Base-by-base conservation (phyloP, 768 basidiomycete genomes). In the Coprinopsis cinerea region DNA sequence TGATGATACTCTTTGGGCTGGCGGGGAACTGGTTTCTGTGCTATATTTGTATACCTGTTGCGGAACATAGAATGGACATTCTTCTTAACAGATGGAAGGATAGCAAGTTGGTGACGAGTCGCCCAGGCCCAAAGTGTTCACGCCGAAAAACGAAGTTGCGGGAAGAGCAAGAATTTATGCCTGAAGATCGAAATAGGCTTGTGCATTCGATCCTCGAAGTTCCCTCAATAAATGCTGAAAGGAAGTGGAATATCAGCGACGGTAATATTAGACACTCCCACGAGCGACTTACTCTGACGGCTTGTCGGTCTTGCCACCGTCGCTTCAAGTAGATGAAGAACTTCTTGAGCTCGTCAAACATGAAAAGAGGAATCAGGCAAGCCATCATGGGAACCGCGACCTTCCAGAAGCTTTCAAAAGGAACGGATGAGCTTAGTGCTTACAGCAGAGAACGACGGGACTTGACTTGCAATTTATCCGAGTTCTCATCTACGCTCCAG, bases 381-480 rank as follows among this genome's bases (percentile, higher is more conserved):
- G 61, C 59, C 78, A 85, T 79, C 20, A 81, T 62, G 0, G 83
- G 83, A 1, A 83, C 58, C 1, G 81, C 79, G 53, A 86, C 77
- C 55, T 74, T 65, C 86, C 86, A 87, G 70, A 86, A 88, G 10
- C 83, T 85, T 52, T 25, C 30, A 15, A 7, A 32, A 32, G 30
- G 15, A 32, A 18, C 18, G n/a, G n/a, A n/a, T n/a, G n/a, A n/a
- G n/a, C 6, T 39, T 18, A 39, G 18, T 18, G 18, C 36, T 32
- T 9, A 17, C 36, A 17, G 11, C 36, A 39, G 36, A 7, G 30
- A 49, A 43, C 28, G 47, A 24, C 48, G 51, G 11, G 51, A 37
- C 45, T 11, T 30, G 17, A 68, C 76, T 24, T 59, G 79, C 81
- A 81, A 55, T 13, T 69, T 13, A 55, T 82, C 80, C 9, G 71